phyloP scores from a whole-genome alignment of 139 green algal genomes.

The Chlamydomonas sphaeroides region DNA sequence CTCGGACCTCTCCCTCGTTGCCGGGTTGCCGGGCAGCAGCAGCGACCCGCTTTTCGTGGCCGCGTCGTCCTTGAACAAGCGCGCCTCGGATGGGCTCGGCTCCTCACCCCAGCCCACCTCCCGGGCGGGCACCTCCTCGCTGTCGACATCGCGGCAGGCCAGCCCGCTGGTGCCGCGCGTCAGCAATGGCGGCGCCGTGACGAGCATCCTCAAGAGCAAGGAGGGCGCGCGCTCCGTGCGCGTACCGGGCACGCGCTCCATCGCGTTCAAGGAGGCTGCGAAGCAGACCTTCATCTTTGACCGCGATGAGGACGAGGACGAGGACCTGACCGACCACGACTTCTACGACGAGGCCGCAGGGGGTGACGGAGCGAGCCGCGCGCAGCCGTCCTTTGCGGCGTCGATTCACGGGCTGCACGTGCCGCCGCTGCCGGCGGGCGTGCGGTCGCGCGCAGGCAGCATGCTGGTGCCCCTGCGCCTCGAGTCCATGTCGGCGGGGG shows the following conservation, averaged over 20 bases:
- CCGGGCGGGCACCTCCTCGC: background rate
- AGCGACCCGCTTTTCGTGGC: background rate
- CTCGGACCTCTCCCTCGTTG: too few relatives aligned
- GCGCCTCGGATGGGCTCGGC: background rate
- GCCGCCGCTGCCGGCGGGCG: background rate
- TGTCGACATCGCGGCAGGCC: too few relatives aligned
- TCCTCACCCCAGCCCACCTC: background rate
- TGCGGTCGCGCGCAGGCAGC: background rate
- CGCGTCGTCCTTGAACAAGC: background rate
- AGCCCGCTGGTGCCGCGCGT: background rate
- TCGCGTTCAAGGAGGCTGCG: slow-evolving; percentile 7
- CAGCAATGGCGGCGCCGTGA: background rate
- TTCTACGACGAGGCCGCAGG: background rate
- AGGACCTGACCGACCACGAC: slow-evolving; percentile 5
- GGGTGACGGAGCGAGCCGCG: background rate
- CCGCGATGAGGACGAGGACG: background rate
- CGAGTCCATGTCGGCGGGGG: background rate
- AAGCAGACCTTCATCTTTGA: background rate
- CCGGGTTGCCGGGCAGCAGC: too few relatives aligned
- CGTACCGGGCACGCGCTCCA: background rate
- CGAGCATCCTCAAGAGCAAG: slow-evolving; percentile 12
- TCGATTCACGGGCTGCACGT: too few relatives aligned
- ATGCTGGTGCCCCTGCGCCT: background rate
- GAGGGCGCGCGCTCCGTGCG: background rate
- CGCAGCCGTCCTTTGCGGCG: background rate